These are phyloP conservation scores for Boletellus deceptivus DNA, from an alignment of 1,284 basidiomycete genomes.

Conservation along the genomic window DNA sequence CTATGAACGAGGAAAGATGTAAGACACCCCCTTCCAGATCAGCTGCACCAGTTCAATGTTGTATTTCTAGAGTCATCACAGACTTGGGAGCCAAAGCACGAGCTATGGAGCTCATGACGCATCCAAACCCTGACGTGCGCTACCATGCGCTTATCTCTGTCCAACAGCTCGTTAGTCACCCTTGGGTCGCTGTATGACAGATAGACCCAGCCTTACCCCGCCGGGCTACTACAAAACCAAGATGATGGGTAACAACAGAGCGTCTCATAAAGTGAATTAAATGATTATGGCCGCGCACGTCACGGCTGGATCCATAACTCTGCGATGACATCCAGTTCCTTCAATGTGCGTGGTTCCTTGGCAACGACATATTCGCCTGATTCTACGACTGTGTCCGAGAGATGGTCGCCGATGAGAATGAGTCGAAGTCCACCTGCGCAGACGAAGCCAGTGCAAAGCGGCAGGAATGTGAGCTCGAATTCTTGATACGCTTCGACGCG, in stretches of 20 bases:
- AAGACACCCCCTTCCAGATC: slow-evolving; percentile 26
- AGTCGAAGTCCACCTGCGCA: slow-evolving; percentile 64
- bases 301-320: slow-evolving; percentile 60
- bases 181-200: slow-evolving; percentile 53
- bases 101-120: slow-evolving; percentile 94
- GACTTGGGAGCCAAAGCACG: slow-evolving; percentile 86
- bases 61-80: slow-evolving; percentile 60
- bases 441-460: slow-evolving; percentile 53
- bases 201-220: not conserved
- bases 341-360: slow-evolving; percentile 45
- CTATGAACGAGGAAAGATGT: slow-evolving; percentile 90
- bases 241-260: not conserved
- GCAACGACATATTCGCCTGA: slow-evolving; percentile 15
- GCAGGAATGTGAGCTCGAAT: slow-evolving; percentile 61
- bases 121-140: slow-evolving; percentile 84
- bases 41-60: not conserved
- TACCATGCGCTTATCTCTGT: slow-evolving; percentile 89
- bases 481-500: slow-evolving; percentile 45
- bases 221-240: not conserved
- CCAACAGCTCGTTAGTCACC: slow-evolving; percentile 77
- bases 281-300: slow-evolving; percentile 10
- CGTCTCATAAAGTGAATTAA: slow-evolving; percentile 16
- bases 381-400: slow-evolving; percentile 36
- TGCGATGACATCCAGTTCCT: slow-evolving; percentile 66
- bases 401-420: slow-evolving; percentile 54